Conservation (phyloP, 257 asterid species). For the Cruciata laevipes region DNA sequence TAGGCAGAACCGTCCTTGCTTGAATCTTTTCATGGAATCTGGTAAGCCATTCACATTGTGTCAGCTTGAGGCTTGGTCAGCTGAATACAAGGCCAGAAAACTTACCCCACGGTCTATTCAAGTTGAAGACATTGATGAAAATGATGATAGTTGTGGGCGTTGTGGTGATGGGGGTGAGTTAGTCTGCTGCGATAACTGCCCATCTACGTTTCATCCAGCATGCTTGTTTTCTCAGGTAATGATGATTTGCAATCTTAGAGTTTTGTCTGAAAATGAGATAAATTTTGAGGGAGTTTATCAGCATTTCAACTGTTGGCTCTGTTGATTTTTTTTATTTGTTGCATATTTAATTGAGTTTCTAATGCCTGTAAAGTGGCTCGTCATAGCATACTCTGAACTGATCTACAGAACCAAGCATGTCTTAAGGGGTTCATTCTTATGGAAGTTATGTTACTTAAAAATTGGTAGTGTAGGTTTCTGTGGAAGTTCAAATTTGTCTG, state of each 20-base stretch:
- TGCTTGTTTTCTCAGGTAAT: slow-evolving; percentile 81
- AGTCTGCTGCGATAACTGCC: slow-evolving; percentile 95
- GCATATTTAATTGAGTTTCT: neutral
- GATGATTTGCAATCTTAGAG: neutral
- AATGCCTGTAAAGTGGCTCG: neutral
- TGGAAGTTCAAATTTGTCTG: neutral
- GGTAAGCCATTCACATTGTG: slow-evolving; percentile 77
- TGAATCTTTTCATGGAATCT: slow-evolving; percentile 72
- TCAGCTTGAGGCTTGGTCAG: slow-evolving; percentile 98
- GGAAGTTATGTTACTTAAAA: neutral
- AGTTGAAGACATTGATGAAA: slow-evolving; percentile 69
- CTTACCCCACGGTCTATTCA: slow-evolving; percentile 41
- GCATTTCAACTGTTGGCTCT: neutral
- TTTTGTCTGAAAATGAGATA: neutral
- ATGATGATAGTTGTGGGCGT: slow-evolving; percentile 97
- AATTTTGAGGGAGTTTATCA: neutral
- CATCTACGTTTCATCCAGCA: slow-evolving; percentile 94
- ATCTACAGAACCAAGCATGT: neutral
- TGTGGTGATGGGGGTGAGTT: slow-evolving; percentile 97
- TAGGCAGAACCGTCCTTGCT: slow-evolving; percentile 45
- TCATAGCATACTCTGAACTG: neutral
- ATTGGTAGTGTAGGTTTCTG: neutral
- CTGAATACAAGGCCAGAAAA: slow-evolving; percentile 70
- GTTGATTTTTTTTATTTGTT: neutral
- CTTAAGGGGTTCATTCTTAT: neutral